Evolutionary conservation across 345 rosid genomes (phyloP), one percentile per base, ranked within the genome.

Genomic region (Mangifera indica): DNA sequence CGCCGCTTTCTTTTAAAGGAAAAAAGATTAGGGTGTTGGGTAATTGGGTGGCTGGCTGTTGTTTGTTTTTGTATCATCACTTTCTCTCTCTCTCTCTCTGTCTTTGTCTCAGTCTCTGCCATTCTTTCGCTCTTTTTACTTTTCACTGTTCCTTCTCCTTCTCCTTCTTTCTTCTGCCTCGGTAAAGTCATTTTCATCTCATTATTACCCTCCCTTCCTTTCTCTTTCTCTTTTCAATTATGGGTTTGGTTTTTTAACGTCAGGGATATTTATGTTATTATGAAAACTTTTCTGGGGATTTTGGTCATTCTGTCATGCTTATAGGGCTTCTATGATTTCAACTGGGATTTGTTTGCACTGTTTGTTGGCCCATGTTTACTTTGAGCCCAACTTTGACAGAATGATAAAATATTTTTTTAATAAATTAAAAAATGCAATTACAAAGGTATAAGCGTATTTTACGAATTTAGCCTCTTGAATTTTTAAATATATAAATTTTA

Each of bases 1-100:
- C 79, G 79, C 79, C 76, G 82, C 79, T 71, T 71, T 79, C 79
- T 56, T 70, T 60, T 25, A 1, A 1, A 48, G 70, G n/a, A 54
- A 61, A 45, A 58, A 26, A 49, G 0, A 0, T 26, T 7, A 17
- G n/a, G 18, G 60, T 66, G 56, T 66, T 66, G 72, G 64, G 64
- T 15, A 18, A 14, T 25, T 45, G 70, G 56, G 70, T 26, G 56
- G 14, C 40, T 48, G 21, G n/a, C n/a, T n/a, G 14, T 2, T 14
- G 7, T 14, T 34, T 2, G 20, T 66, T 29, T 60, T n/a, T 58
- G 26, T 59, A 58, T 59, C 10, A 2, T 11, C 55, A n/a, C 60
- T 29, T 54, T 72, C 17, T 56, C 24, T 10, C 11, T 59, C 26
- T n/a, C n/a, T n/a, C n/a, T n/a, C n/a, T n/a, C n/a, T n/a, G n/a